Evolutionary conservation across 2,329 filamentous ascomycete genomes (phyloP).

Genomic region (Aspergillus viridinutans): DNA sequence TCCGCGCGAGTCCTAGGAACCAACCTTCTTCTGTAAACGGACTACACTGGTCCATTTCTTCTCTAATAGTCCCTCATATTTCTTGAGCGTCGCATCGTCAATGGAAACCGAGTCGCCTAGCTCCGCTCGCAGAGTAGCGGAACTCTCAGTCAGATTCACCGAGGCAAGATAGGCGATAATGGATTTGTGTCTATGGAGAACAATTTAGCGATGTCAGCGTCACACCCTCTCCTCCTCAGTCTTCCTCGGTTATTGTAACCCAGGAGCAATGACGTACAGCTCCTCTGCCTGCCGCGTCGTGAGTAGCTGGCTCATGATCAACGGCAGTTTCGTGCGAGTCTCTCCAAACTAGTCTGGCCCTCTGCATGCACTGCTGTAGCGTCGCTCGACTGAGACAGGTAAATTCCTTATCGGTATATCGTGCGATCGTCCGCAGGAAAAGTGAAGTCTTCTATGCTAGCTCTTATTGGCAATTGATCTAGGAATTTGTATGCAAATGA

Average conservation of each 20-base stretch:
- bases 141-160: conserved; percentile 64
- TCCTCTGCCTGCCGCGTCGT: not conserved
- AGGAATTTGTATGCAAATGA: not conserved
- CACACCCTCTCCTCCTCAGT: not conserved
- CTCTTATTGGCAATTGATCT: not conserved
- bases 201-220: not conserved
- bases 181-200: conserved; percentile 71
- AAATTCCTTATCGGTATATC: not conserved
- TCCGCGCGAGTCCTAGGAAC: conserved; percentile 6
- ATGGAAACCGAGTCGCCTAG: conserved; percentile 63
- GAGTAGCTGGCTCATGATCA: not conserved
- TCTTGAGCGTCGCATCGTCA: conserved; percentile 76
- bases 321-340: not conserved
- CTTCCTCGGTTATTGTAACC: not conserved
- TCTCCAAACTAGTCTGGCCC: not conserved
- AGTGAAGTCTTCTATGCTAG: not conserved
- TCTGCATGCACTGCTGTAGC: not conserved
- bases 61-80: conserved; percentile 87
- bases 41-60: conserved; percentile 99
- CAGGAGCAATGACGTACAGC: not conserved
- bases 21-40: conserved; percentile 84
- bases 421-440: not conserved
- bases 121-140: conserved; percentile 69
- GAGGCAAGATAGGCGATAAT: conserved; percentile 82
- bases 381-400: not conserved